Evolutionary conservation across 2,329 filamentous ascomycete species (phyloP), one percentile per base, ranked within the genome.

Genomic region (Colletotrichum tanaceti): DNA sequence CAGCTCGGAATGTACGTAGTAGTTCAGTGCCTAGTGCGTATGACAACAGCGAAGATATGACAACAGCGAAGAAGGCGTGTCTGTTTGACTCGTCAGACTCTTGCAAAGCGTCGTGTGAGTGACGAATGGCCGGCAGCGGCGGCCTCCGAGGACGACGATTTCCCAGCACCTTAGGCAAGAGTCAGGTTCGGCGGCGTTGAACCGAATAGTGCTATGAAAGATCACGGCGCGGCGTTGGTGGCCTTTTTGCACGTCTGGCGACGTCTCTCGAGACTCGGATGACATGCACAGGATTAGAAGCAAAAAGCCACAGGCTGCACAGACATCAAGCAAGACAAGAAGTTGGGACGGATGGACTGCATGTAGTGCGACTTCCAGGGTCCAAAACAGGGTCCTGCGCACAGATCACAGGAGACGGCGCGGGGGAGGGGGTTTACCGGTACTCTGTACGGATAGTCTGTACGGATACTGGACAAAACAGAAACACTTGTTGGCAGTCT

Each of bases 321-420:
- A 53, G 50, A 54, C 52, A 10, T 35, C 32, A 35, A 35, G 9
- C 32, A 35, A 35, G 32, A 39, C 6, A 18, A 22, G 14, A 20
- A 38, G 10, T 22, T 22, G n/a, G 5, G 18, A 13, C 11, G 4
- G 39, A 32, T 35, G 32, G 9, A 35, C 28, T 41, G 11, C 18
- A 16, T 55, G 20, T n/a, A 32, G 32, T 35, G 32, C 32, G 32
- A 38, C 13, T 41, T 50, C 58, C 46, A 60, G 46, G 58, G 58
- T 52, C 47, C 46, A 43, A 32, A 14, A 28, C 13, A 52, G 14
- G 20, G 43, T 16, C 16, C 18, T n/a, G 58, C 58, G 52, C 58
- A 60, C 58, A 22, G 58, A 41, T 44, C 32, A 58, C 5, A 14
- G n/a, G 43, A n/a, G 28, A 16, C 20, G 32, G n/a, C n/a, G n/a